Evolutionary conservation across 768 basidiomycete species (phyloP), one percentile per base, ranked within the genome.

Genomic region (Gloeostereum incarnatum): DNA sequence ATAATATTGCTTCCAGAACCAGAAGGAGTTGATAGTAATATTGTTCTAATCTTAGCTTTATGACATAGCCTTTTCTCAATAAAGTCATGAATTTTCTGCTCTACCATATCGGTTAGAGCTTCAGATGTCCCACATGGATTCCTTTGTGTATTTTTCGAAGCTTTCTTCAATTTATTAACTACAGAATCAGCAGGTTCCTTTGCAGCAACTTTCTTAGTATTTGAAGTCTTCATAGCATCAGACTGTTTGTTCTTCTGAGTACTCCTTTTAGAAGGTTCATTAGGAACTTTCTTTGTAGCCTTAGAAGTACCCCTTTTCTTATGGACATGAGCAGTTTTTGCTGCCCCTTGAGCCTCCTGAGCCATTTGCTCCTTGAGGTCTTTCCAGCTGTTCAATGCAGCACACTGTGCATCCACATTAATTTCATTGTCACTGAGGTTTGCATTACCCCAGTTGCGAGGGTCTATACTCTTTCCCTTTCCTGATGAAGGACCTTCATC

Each of bases 401-500:
- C 33, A 30, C 38, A 22, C 32, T 56, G 53, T 8, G 32, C 37
- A 5, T 44, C 45, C 11, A 40, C 7, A 38, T 56, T 38, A 3
- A 48, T 11, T 14, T 56, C 51, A 14, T 33, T 13, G 2, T 49
- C 36, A 21, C 40, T 35, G 1, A 52, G 20, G 4, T 38, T 27
- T 27, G 47, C 25, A 10, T 31, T 33, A 14, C 53, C 53, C 54
- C 54, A 56, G 29, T 56, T 51, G 2, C 31, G 20, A n/a, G 48
- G 51, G 34, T 56, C 51, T 16, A 41, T 29, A 1, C 39, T 42
- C 37, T 56, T 56, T 5, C 51, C 53, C 47, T 56, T 53, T 6
- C 24, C 25, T 17, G 16, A 36, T 19, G 42, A 47, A 20, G 45
- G 37, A 5, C 42, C 46, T 35, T 37, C 36, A 24, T 25, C 36